These are phyloP conservation scores for Macrolepiota dolichaula DNA, from an alignment of 768 basidiomycete species.

Conservation along the genomic window DNA sequence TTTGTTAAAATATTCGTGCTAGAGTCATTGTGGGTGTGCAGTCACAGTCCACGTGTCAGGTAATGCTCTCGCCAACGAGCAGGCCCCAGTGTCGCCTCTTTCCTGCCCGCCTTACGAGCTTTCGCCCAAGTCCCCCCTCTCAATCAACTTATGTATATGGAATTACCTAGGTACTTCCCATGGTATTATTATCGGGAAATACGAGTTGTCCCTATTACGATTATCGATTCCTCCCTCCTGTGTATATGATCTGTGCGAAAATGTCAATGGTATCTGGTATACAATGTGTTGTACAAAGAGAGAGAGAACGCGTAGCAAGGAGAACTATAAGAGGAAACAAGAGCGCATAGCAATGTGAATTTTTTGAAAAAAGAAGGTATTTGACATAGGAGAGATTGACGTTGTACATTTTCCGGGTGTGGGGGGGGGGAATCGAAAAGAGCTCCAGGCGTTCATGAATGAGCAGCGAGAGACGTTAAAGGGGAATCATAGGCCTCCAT, in stretches of 20 bases:
- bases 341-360: background rate
- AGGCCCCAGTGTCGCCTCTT: no score
- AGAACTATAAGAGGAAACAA: background rate
- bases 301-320: background rate
- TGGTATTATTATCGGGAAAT: background rate
- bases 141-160: background rate
- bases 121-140: no score
- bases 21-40: no score
- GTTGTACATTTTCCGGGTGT: background rate
- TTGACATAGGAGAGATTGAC: background rate
- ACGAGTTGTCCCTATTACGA: background rate
- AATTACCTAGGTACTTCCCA: background rate
- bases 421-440: background rate
- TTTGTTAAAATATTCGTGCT: no score
- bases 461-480: constrained; percentile 2
- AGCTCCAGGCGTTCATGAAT: background rate
- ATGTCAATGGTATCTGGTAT: background rate
- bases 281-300: constrained; percentile 6
- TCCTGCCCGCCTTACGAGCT: no score
- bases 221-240: background rate
- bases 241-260: background rate
- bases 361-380: background rate
- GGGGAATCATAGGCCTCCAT: constrained; percentile 6
- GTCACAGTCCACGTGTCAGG: no score
- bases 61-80: no score